Conservation (phyloP, 2,329 filamentous ascomycete genomes). For the Apiospora kogelbergensis region DNA sequence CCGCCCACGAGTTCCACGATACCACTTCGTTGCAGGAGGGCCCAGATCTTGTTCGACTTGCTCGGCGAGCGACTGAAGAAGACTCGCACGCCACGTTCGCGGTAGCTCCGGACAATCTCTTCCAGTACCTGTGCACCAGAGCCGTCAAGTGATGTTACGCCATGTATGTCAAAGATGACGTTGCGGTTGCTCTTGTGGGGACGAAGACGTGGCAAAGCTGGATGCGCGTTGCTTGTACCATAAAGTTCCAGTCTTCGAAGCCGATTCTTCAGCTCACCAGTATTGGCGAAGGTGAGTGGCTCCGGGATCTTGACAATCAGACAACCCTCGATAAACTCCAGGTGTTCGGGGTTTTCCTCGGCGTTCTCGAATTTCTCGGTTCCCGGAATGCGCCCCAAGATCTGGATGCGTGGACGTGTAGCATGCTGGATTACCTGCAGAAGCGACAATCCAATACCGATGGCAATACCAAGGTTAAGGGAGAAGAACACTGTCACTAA, state of each 20-base stretch:
- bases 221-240: slow-evolving; percentile 81
- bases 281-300: slow-evolving; percentile 95
- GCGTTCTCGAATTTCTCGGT: slow-evolving; percentile 86
- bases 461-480: slow-evolving; percentile 86
- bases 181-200: slow-evolving; percentile 82
- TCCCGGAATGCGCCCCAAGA: slow-evolving; percentile 83
- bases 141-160: slow-evolving; percentile 92
- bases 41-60: slow-evolving; percentile 60
- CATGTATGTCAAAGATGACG: slow-evolving; percentile 95
- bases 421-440: slow-evolving; percentile 87
- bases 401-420: slow-evolving; percentile 92
- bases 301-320: slow-evolving; percentile 98
- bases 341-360: slow-evolving; percentile 66
- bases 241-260: slow-evolving; percentile 84
- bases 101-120: slow-evolving; percentile 83
- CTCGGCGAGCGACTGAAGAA: slow-evolving; percentile 66
- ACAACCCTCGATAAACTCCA: slow-evolving; percentile 90
- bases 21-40: slow-evolving; percentile 73
- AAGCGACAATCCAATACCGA: slow-evolving; percentile 88
- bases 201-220: slow-evolving; percentile 78
- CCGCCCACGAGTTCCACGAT: slow-evolving; percentile 85
- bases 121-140: slow-evolving; percentile 88
- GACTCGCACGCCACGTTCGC: slow-evolving; percentile 72
- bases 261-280: slow-evolving; percentile 83
- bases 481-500: slow-evolving; percentile 93